A percentile compares a stretch with the other conserved stretches of the same genome.
Conservation (phyloP, 2,329 filamentous ascomycete genomes). For the Pyrenochaeta sp. region DNA sequence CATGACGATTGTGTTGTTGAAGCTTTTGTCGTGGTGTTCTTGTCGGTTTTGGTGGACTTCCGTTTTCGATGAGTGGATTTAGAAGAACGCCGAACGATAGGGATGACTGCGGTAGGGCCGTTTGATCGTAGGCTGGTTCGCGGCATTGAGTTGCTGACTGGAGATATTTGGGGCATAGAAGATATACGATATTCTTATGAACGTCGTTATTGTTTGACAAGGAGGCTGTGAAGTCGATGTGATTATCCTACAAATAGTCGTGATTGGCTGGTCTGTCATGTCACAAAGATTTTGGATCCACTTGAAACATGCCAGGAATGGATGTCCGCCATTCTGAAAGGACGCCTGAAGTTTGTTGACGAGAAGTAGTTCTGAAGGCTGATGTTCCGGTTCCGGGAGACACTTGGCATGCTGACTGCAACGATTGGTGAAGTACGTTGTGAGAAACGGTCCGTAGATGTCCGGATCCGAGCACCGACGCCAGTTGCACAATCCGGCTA, state of each 20-base stretch:
- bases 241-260: not conserved
- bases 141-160: constrained; percentile 1
- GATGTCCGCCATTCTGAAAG: not conserved
- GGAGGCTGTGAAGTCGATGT: not conserved
- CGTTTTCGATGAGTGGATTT: not conserved
- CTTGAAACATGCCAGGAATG: constrained; percentile 2
- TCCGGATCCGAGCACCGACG: not conserved
- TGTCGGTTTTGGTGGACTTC: not conserved
- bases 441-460: not conserved
- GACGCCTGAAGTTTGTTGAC: not conserved
- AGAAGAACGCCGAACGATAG: not conserved
- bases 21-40: not conserved
- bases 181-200: constrained; percentile 5
- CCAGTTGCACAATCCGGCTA: not conserved
- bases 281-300: not conserved
- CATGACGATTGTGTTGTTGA: not conserved
- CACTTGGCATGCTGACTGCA: not conserved
- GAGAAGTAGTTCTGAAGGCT: not conserved
- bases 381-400: not conserved
- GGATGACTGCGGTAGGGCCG: not conserved
- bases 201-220: not conserved
- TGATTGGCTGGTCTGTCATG: not conserved
- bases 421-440: not conserved
- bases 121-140: not conserved
- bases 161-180: not conserved